Evolutionary conservation across 345 rosid species (phyloP).

Genomic region (Murraya koenigii): DNA sequence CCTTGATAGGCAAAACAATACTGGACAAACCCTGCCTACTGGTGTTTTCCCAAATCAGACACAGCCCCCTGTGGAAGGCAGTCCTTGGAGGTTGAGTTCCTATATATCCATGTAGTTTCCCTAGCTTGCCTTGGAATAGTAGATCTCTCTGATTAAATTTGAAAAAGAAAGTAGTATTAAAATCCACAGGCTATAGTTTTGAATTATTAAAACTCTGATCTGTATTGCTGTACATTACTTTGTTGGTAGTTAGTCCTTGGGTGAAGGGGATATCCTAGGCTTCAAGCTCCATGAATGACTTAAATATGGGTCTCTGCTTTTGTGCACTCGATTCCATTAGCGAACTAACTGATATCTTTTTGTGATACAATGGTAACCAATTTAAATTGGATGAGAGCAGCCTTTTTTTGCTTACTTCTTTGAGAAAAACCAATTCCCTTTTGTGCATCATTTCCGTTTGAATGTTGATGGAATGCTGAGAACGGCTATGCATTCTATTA

Average conservation of each 20-base stretch:
- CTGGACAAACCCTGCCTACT: constrained; percentile 49
- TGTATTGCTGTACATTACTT: constrained; percentile 3
- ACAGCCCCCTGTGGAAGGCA: constrained; percentile 58
- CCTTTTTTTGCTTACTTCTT: neutral
- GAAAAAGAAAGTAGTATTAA: neutral
- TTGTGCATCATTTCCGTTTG: neutral
- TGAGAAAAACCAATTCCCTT: neutral
- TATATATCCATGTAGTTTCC: constrained; percentile 4
- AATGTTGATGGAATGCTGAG: neutral
- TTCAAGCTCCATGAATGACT: neutral
- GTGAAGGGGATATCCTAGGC: neutral
- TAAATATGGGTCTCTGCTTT: neutral
- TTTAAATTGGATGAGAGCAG: neutral
- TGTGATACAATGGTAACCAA: neutral
- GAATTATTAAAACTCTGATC: neutral
- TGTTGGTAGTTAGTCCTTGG: constrained; percentile 1
- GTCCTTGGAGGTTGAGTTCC: constrained; percentile 71
- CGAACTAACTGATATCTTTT: neutral
- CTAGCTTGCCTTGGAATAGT: constrained; percentile 9
- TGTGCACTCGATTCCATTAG: neutral
- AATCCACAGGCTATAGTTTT: neutral
- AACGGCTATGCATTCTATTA: neutral
- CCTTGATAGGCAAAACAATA: constrained; percentile 54
- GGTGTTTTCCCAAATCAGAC: constrained; percentile 69
- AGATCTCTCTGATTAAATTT: neutral